Percentiles rank a stretch among this genome's conserved stretches.
phyloP scores from a whole-genome alignment of 2,329 filamentous ascomycete species.

The Talaromyces sp. region DNA sequence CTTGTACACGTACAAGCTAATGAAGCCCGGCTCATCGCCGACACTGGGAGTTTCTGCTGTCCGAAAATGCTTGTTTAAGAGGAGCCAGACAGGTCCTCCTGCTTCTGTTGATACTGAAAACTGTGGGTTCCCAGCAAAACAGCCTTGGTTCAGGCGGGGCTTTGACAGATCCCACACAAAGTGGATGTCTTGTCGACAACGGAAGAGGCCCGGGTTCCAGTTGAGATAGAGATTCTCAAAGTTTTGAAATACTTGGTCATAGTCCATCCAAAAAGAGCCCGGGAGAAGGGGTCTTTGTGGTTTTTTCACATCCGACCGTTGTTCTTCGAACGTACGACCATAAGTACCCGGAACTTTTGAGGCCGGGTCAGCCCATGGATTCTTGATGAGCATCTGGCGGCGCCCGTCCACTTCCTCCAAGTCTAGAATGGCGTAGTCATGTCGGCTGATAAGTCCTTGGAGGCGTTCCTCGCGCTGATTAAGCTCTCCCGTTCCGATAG shows the following conservation, averaged over 20 bases:
- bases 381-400: conserved; percentile 77
- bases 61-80: conserved; percentile 81
- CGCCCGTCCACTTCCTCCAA: conserved; percentile 60
- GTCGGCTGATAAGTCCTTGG: conserved; percentile 78
- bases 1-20: conserved; percentile 78
- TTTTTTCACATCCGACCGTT: conserved; percentile 6
- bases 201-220: conserved; percentile 87
- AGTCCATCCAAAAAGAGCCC: conserved; percentile 90
- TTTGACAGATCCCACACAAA: conserved; percentile 71
- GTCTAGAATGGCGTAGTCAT: conserved; percentile 89
- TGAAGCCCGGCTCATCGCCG: conserved; percentile 64
- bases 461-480: conserved; percentile 70
- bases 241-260: conserved; percentile 80
- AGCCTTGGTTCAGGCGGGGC: conserved; percentile 60
- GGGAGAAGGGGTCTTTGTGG: conserved; percentile 36
- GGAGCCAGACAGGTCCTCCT: conserved; percentile 68
- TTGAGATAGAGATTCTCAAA: conserved; percentile 97
- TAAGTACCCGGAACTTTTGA: conserved; percentile 14
- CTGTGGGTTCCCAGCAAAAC: conserved; percentile 62
- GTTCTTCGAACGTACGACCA: conserved; percentile 7
- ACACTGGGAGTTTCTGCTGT: conserved; percentile 50
- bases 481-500: conserved; percentile 82
- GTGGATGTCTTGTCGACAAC: conserved; percentile 78
- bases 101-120: conserved; percentile 50
- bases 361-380: conserved; percentile 75